A percentile compares a stretch with the other conserved stretches of the same genome.
Evolutionary conservation across 192 early-diverging fungal genomes (phyloP).

Genomic region (Coemansia sp.): DNA sequence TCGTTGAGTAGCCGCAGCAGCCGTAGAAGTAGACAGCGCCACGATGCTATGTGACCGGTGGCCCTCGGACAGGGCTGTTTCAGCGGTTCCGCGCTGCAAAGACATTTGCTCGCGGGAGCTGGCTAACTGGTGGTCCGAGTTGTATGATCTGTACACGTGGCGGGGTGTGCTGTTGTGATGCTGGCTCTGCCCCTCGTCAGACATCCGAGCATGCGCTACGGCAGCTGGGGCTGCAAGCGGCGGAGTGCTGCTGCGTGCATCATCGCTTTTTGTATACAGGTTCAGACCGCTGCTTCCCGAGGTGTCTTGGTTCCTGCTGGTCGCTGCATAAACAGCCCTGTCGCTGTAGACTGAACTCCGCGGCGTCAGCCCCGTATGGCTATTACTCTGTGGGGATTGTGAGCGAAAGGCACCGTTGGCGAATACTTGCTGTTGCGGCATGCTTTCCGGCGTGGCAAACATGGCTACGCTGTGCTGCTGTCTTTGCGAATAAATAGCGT

Average conservation of each 20-base stretch:
- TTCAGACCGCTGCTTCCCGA: not conserved
- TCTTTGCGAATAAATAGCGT: constrained; percentile 9
- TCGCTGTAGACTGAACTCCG: constrained; percentile 19
- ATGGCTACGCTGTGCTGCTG: constrained; percentile 26
- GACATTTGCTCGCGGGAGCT: constrained; percentile 1
- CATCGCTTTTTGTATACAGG: no score
- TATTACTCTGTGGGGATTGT: no score
- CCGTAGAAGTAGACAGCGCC: constrained; percentile 7
- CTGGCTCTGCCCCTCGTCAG: no score
- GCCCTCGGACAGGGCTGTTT: not conserved
- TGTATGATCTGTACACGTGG: no score
- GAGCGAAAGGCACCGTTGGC: no score
- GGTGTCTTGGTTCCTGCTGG: constrained; percentile 3
- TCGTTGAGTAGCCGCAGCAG: not conserved
- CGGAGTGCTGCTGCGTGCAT: not conserved
- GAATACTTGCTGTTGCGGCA: no score
- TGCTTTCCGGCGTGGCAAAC: constrained; percentile 21
- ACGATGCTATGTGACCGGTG: constrained; percentile 24
- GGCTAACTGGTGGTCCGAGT: no score
- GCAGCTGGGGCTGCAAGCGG: not conserved
- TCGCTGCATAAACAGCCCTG: constrained; percentile 3
- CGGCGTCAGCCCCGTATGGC: constrained; percentile 4
- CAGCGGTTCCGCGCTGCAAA: not conserved
- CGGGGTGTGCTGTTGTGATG: no score
- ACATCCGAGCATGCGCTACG: not conserved